phyloP scores from a whole-genome alignment of 495 filamentous ascomycete genomes.

The Hypoxylon intermedium region DNA sequence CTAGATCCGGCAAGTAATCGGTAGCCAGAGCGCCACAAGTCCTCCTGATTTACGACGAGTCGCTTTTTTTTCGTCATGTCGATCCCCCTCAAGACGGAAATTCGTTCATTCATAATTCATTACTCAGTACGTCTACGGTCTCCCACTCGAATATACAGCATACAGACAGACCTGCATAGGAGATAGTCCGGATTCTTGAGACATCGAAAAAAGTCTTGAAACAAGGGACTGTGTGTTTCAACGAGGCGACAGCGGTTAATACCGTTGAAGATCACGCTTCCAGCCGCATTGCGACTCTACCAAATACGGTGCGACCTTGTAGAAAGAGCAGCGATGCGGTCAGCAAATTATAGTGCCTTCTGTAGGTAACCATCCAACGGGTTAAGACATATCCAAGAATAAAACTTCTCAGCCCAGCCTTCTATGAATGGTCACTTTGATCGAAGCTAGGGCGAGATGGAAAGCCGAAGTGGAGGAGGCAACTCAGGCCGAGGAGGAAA shows the following conservation, averaged over 20 bases:
- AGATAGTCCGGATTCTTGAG: conserved; percentile 12
- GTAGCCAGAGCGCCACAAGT: not conserved
- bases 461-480: conserved; percentile 42
- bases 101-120: not conserved
- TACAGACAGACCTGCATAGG: not conserved
- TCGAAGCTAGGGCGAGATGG: not conserved
- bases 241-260: conserved; percentile 12
- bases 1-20: conserved; percentile 12
- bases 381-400: not conserved
- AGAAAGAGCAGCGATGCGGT: not conserved
- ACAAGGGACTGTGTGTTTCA: conserved; percentile 20
- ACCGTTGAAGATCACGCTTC: conserved; percentile 2
- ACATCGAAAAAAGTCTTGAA: conserved; percentile 19
- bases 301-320: not conserved
- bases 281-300: conserved; percentile 1
- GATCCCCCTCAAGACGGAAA: not conserved
- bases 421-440: conserved; percentile 6
- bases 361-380: not conserved
- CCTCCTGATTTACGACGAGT: not conserved
- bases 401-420: no score
- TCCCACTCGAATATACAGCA: no score
- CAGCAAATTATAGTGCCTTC: no score
- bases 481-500: conserved; percentile 1
- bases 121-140: no score
- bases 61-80: no score